These are phyloP conservation scores for Populus hybrid DNA, from an alignment of 441 rosid species.

Conservation along the genomic window DNA sequence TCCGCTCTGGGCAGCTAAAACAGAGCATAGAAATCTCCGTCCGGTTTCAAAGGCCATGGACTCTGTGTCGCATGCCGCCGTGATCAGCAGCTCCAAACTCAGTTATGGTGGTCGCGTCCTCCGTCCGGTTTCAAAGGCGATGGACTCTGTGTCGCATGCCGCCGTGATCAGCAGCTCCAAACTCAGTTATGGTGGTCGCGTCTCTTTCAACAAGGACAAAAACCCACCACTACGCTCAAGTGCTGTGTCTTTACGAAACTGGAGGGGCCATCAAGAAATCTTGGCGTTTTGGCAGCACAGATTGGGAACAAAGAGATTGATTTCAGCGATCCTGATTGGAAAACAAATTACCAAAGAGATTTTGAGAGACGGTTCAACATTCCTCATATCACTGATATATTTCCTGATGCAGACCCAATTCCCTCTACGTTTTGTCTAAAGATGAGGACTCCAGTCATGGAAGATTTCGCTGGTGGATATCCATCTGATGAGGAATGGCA, in stretches of 20 bases:
- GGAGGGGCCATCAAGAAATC: background rate
- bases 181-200: too few species aligned
- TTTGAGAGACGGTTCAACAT: constrained; percentile 67
- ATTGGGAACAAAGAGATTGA: constrained; percentile 32
- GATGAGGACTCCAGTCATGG: constrained; percentile 87
- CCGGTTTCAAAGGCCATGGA: background rate
- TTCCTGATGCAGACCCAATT: constrained; percentile 59
- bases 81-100: too few species aligned
- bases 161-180: background rate
- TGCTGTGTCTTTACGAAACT: background rate
- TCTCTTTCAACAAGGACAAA: background rate
- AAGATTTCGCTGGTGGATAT: constrained; percentile 65
- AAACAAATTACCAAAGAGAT: constrained; percentile 54
- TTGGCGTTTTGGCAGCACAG: constrained; percentile 4
- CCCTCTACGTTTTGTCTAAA: constrained; percentile 90
- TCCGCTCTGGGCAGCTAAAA: background rate
- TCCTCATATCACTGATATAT: constrained; percentile 76
- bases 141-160: background rate
- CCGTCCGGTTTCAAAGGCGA: background rate
- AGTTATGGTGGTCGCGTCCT: too few species aligned
- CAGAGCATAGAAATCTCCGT: background rate
- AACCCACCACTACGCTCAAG: background rate
- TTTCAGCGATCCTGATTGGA: constrained; percentile 77
- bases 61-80: background rate
- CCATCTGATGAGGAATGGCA: constrained; percentile 98